Evolutionary conservation across 108 stramenopile genomes (phyloP).

Genomic region (Poteriospumella lacustris): DNA sequence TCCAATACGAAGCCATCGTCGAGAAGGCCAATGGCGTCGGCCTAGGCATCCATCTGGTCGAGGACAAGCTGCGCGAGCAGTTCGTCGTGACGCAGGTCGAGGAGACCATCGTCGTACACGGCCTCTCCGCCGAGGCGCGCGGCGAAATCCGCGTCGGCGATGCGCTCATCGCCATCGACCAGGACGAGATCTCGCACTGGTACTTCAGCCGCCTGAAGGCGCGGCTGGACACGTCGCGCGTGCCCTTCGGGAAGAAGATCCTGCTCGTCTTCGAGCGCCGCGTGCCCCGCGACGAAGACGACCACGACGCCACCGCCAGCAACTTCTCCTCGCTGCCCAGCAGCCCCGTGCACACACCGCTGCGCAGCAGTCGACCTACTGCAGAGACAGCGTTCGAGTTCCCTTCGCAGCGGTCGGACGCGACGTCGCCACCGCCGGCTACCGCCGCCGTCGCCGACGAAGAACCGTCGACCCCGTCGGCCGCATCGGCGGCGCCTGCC

Average conservation of each 20-base stretch:
- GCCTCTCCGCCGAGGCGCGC: neutral
- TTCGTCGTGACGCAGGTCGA: neutral
- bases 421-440: no score
- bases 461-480: no score
- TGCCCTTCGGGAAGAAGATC: neutral
- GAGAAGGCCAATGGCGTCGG: constrained; percentile 5
- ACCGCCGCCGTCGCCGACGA: no score
- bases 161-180: constrained; percentile 20
- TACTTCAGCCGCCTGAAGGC: neutral
- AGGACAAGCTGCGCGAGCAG: neutral
- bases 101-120: neutral
- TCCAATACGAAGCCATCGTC: constrained; percentile 14
- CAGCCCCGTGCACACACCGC: no score
- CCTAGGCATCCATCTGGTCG: neutral
- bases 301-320: no score
- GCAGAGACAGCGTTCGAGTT: no score
- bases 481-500: no score
- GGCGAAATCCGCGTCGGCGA: constrained; percentile 10
- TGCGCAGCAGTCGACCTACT: no score
- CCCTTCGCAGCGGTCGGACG: no score
- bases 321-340: no score
- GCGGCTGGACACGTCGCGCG: neutral
- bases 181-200: constrained; percentile 13
- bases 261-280: constrained; percentile 1
- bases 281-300: neutral